These are phyloP conservation scores for Angomonas deanei DNA, from an alignment of 208 protist genomes.

Conservation along the genomic window DNA sequence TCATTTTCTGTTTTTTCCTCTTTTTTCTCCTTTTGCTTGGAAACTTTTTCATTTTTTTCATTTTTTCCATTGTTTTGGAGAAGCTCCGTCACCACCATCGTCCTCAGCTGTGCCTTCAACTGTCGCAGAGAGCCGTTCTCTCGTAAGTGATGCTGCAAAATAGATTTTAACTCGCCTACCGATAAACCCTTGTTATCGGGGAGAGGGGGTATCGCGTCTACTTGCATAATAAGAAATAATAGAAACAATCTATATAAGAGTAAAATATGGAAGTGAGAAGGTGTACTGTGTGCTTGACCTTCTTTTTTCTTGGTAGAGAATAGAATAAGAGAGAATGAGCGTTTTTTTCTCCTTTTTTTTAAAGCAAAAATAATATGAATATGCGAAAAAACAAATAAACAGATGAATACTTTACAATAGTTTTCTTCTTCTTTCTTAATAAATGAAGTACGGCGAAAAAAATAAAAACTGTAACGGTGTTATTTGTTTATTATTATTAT, in stretches of 20 bases:
- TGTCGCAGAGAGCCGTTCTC: conserved; percentile 57
- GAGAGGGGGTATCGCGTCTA: too few relatives aligned
- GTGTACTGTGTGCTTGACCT: neutral
- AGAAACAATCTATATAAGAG: neutral
- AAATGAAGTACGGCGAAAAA: conserved; percentile 7
- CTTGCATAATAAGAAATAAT: neutral
- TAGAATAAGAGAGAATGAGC: too few relatives aligned
- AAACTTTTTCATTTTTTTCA: neutral
- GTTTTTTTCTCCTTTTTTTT: neutral
- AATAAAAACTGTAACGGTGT: neutral
- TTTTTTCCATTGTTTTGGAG: conserved; percentile 26
- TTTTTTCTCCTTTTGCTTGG: neutral
- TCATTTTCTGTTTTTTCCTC: neutral
- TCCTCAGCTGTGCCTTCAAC: conserved; percentile 83
- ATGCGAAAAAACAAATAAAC: too few relatives aligned
- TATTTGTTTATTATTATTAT: neutral
- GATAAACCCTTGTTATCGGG: conserved; percentile 10
- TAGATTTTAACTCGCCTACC: conserved; percentile 62
- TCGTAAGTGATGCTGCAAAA: conserved; percentile 71
- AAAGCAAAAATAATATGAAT: neutral
- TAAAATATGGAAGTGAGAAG: neutral
- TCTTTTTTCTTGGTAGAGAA: neutral
- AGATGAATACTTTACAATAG: too few relatives aligned
- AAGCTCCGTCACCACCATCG: conserved; percentile 69
- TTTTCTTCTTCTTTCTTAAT: too few relatives aligned